A percentile compares a stretch with the other conserved stretches of the same genome.
Conservation (phyloP, 2,329 filamentous ascomycete species). For the Myriosclerotinia curreyana region DNA sequence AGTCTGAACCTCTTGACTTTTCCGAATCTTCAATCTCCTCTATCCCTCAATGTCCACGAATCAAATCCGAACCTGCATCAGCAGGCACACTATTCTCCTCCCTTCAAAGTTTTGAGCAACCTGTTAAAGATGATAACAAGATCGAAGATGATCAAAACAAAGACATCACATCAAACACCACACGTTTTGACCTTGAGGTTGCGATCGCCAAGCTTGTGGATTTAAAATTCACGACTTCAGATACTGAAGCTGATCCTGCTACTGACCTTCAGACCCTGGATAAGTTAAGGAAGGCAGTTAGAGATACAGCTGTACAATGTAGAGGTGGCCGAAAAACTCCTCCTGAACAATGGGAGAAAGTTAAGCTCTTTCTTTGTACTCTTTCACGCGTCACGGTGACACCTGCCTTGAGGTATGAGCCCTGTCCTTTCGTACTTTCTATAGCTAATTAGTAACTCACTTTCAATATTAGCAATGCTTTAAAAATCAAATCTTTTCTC, state of each 20-base stretch:
- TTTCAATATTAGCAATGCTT: background rate
- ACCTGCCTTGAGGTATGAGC: background rate
- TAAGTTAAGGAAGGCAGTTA: background rate
- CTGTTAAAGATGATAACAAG: background rate
- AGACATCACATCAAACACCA: background rate
- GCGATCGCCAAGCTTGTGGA: background rate
- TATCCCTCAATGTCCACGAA: too few relatives aligned
- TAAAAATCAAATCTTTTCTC: background rate
- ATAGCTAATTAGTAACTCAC: background rate
- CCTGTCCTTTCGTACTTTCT: background rate
- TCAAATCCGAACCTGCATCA: too few relatives aligned
- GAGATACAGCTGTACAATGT: background rate
- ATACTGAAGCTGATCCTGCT: background rate
- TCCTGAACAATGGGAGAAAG: background rate
- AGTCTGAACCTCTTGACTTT: background rate
- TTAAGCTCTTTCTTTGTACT: background rate
- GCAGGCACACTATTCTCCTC: too few relatives aligned
- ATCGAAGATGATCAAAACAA: background rate
- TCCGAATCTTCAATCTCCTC: too few relatives aligned
- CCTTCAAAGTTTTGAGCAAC: background rate
- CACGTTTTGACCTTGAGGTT: background rate
- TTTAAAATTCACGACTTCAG: background rate
- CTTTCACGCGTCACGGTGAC: background rate
- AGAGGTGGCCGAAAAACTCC: background rate
- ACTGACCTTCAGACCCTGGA: background rate